A percentile compares a stretch with the other conserved stretches of the same genome.
Evolutionary conservation across 2,329 filamentous ascomycete species (phyloP).

Genomic region (Colletotrichum shisoi): DNA sequence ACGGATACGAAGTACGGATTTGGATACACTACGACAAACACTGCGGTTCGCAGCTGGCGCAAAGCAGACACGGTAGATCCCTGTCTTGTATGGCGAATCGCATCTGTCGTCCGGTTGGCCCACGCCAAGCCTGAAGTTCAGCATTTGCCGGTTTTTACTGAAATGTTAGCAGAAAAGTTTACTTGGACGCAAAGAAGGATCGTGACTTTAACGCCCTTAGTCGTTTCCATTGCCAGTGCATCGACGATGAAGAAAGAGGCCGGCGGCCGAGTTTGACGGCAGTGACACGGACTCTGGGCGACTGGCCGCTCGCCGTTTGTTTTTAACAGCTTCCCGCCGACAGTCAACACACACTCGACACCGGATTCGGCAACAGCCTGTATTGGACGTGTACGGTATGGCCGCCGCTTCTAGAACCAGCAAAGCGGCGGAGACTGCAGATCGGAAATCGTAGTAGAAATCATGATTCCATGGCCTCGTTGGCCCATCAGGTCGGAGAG

Average conservation of each 20-base stretch:
- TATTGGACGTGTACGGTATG: slow-evolving; percentile 17
- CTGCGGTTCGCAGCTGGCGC: not conserved
- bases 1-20: no score
- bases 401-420: slow-evolving; percentile 20
- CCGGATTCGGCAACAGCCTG: slow-evolving; percentile 12
- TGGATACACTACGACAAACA: not conserved
- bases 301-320: not conserved
- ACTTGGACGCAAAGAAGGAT: not conserved
- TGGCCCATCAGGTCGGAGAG: slow-evolving; percentile 21
- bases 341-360: slow-evolving; percentile 18
- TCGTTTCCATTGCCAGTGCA: not conserved
- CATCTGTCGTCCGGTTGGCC: slow-evolving; percentile 11
- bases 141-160: not conserved
- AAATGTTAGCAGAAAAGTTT: not conserved
- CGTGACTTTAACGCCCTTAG: not conserved
- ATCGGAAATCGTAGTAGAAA: slow-evolving; percentile 10
- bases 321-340: slow-evolving; percentile 4
- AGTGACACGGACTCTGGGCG: slow-evolving; percentile 9
- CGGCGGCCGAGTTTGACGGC: not conserved
- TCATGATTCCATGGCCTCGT: slow-evolving; percentile 6
- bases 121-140: slow-evolving; percentile 9
- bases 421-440: slow-evolving; percentile 20
- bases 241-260: slow-evolving; percentile 14
- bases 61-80: not conserved
- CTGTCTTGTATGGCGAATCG: slow-evolving; percentile 29